Conservation (phyloP, 2,329 filamentous ascomycete species). For the Fusarium sp. region DNA sequence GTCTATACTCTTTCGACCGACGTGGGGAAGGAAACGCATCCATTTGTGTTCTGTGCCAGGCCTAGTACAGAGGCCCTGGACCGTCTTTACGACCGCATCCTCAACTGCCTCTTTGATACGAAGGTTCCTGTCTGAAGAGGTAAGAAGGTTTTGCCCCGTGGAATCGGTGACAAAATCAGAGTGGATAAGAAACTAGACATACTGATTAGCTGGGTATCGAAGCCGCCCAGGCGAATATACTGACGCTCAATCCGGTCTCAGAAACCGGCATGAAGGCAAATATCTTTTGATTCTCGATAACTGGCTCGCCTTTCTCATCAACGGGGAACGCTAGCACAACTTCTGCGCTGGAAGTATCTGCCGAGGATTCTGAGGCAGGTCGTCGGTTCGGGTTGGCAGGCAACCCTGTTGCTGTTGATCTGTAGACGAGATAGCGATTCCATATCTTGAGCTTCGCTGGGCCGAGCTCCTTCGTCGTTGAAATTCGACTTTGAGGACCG, state of each 20-base stretch:
- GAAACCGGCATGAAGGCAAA: not conserved
- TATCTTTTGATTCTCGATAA: not conserved
- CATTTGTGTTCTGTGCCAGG: not conserved
- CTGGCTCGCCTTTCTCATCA: not conserved
- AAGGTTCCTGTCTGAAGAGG: not conserved
- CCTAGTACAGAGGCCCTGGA: not conserved
- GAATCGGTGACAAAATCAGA: not conserved
- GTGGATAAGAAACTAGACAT: not conserved
- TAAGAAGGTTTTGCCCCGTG: accelerated
- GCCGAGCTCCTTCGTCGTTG: not conserved
- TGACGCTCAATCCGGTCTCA: not conserved
- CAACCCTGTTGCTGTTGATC: not conserved
- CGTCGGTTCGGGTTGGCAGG: not conserved
- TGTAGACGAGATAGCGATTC: not conserved
- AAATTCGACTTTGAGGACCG: not conserved
- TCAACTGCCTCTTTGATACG: not conserved
- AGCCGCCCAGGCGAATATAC: accelerated
- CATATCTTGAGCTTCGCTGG: not conserved
- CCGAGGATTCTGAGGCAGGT: accelerated
- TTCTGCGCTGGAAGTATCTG: not conserved
- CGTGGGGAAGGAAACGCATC: not conserved
- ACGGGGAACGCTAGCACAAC: not conserved
- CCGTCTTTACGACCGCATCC: not conserved
- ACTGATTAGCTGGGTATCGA: not conserved
- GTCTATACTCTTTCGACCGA: not conserved